Evolutionary conservation across 2,329 filamentous ascomycete species (phyloP).

Genomic region (Penicillium fuscoglaucum): DNA sequence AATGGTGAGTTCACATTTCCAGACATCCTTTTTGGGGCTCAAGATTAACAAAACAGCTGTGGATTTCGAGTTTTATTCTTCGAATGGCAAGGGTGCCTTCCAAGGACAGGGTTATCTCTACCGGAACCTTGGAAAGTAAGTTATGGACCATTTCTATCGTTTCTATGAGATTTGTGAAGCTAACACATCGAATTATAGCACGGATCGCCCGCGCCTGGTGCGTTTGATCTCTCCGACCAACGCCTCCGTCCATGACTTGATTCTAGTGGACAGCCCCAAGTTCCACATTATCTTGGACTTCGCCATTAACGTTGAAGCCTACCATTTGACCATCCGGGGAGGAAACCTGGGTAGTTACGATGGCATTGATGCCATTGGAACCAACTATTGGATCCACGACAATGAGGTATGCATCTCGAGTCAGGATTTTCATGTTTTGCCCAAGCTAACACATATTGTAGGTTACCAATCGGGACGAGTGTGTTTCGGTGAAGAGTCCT

Average conservation of each 20-base stretch:
- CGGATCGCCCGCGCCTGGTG: constrained; percentile 23
- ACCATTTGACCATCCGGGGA: constrained; percentile 42
- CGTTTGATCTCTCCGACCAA: constrained; percentile 29
- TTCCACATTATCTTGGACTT: constrained; percentile 42
- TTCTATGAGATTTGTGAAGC: not conserved
- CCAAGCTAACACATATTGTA: not conserved
- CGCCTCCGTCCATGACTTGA: constrained; percentile 34
- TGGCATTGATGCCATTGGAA: constrained; percentile 40
- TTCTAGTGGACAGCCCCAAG: constrained; percentile 37
- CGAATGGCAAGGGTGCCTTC: constrained; percentile 36
- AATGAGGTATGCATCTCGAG: constrained; percentile 25
- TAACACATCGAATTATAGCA: constrained; percentile 4
- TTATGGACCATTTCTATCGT: not conserved
- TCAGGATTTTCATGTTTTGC: not conserved
- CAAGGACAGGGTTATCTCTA: constrained; percentile 40
- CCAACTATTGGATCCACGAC: constrained; percentile 41
- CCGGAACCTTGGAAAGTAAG: constrained; percentile 32
- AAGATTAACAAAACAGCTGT: constrained; percentile 19
- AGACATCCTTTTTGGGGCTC: not conserved
- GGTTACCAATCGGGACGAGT: constrained; percentile 43
- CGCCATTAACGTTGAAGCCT: constrained; percentile 39
- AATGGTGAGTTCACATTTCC: constrained; percentile 22
- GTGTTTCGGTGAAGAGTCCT: constrained; percentile 41
- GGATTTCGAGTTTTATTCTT: constrained; percentile 40
- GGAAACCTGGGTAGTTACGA: constrained; percentile 41